Evolutionary conservation across 371 early-diverging fungal genomes (phyloP).

Genomic region (Haplosporangium sp.): DNA sequence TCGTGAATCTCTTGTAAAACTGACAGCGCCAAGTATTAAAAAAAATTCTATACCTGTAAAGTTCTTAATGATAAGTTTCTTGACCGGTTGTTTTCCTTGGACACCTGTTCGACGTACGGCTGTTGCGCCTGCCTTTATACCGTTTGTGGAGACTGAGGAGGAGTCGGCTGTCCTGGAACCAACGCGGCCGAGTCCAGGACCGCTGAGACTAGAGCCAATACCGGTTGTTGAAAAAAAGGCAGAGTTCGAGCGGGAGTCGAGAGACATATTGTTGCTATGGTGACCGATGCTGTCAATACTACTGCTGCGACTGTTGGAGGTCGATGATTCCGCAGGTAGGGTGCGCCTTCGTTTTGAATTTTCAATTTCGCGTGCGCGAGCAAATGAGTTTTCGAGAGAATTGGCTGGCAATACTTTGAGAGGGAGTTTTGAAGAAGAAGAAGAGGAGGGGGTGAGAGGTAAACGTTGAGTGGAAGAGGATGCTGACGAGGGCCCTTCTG

Average conservation of each 20-base stretch:
- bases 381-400: constrained; percentile 51
- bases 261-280: constrained; percentile 27
- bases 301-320: not conserved
- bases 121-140: constrained; percentile 19
- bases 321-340: not conserved
- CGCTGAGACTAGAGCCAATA: constrained; percentile 20
- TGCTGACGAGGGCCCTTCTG: constrained; percentile 30
- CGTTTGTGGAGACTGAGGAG: constrained; percentile 13
- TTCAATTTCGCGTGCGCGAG: constrained; percentile 51
- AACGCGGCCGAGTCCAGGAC: constrained; percentile 37
- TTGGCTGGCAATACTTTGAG: constrained; percentile 38
- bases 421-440: constrained; percentile 24
- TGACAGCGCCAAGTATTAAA: not conserved
- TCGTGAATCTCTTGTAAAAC: not conserved
- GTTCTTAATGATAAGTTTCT: constrained; percentile 72
- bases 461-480: constrained; percentile 1
- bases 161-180: constrained; percentile 21
- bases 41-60: constrained; percentile 64
- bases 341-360: constrained; percentile 42
- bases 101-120: constrained; percentile 48
- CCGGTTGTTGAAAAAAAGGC: constrained; percentile 10
- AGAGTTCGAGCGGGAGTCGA: constrained; percentile 22
- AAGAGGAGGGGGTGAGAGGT: constrained; percentile 7
- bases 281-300: constrained; percentile 7
- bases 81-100: constrained; percentile 55